Percentiles rank a stretch among this genome's conserved stretches.
Conservation (phyloP, 768 basidiomycete genomes). For the Suillus americanus region DNA sequence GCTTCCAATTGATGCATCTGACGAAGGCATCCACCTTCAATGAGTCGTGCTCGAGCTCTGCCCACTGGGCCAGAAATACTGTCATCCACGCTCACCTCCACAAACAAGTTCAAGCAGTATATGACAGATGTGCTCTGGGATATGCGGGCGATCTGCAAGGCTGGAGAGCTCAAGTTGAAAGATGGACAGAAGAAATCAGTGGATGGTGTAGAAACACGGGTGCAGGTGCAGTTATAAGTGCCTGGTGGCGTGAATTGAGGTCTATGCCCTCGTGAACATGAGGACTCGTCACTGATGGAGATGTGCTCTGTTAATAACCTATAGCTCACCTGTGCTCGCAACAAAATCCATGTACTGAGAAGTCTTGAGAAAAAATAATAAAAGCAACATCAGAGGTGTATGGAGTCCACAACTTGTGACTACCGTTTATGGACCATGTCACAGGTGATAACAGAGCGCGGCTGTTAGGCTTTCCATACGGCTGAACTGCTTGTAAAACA, state of each 20-base stretch:
- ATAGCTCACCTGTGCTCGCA: no score
- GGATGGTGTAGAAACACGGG: not conserved
- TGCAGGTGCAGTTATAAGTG: not conserved
- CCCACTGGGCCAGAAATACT: no score
- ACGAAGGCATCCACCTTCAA: no score
- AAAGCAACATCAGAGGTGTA: not conserved
- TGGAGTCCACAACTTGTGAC: not conserved
- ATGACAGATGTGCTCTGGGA: conserved; percentile 66
- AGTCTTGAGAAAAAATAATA: not conserved
- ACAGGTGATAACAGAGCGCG: not conserved
- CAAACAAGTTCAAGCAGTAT: conserved; percentile 59
- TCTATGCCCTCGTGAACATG: not conserved
- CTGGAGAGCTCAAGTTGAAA: not conserved
- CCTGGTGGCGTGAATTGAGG: not conserved
- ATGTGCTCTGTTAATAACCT: no score
- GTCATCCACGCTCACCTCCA: conserved; percentile 68
- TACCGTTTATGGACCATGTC: not conserved
- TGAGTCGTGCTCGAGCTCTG: no score
- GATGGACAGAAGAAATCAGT: no score
- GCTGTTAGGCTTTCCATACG: not conserved
- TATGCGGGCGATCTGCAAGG: conserved; percentile 57
- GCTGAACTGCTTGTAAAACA: no score
- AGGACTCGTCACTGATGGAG: not conserved
- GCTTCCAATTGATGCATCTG: no score
- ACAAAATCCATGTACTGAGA: no score